Base-by-base conservation (phyloP, 192 early-diverging fungal species). In the Linnemannia hyalina region DNA sequence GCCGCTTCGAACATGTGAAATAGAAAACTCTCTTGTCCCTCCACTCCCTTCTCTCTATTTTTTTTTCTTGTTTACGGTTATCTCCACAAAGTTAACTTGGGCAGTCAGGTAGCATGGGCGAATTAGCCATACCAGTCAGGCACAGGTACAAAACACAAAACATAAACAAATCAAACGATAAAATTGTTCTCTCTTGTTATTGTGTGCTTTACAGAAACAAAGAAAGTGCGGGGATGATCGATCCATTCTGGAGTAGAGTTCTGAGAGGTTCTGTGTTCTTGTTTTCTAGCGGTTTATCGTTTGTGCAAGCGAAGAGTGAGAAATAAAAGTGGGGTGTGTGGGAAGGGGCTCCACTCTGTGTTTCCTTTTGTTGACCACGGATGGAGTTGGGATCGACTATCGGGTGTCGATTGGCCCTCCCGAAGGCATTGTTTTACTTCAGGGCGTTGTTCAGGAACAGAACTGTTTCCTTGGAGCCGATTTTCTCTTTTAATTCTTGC, bases 41-140 rank as follows among this genome's bases (percentile, higher is more conserved):
- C 49, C 15, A 11, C 47, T 49, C 15, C 29, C 10, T 35, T 65
- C 10, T 29, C 4, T 32, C 10, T 65, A 0, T 29, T 32, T 10
- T 57, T 57, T 23, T 57, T 23, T 65, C 2, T 32, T 46, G 44
- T 46, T 46, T 46, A 46, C 44, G 60, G 2, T 65, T 29, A 65
- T 65, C 60, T 26, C 60, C 60, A 65, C 60, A 65, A 65, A 65
- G 60, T 65, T 65, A 65, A 65, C 60, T 29, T 65, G 60, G 60
- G 7, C 60, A 65, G 10, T 65, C 16, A n/a, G 20, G 2, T 52
- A 52, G 49, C 5, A 3, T 52, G 49, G 49, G 49, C 49, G 49
- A 52, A 52, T 52, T 20, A 20, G 11, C 44, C 52, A 18, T 60
- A 2, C 6, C n/a, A 26, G 5, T 3, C 11, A 32, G 26, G 26